Evolutionary conservation across 257 asterid species (phyloP).

Genomic region (Linderniella brevidens): DNA sequence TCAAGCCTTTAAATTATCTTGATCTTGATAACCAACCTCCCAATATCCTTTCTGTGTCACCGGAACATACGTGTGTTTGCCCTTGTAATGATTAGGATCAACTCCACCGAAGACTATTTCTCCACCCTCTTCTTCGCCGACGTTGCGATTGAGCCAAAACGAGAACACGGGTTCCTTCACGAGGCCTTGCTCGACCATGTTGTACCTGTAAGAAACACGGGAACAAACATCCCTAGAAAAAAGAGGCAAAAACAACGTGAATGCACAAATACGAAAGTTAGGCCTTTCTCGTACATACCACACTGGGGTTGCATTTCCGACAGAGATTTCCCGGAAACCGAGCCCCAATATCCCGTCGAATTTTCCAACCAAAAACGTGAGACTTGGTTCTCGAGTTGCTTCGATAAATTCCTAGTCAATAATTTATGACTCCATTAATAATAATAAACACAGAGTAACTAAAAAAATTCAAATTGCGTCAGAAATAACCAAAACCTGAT

Average conservation of each 20-base stretch:
- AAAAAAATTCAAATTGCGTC: neutral
- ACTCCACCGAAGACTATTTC: conserved; percentile 9
- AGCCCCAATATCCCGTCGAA: conserved; percentile 8
- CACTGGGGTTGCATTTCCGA: conserved; percentile 3
- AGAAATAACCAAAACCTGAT: neutral
- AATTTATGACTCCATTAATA: too few relatives aligned
- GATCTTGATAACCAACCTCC: conserved; percentile 5
- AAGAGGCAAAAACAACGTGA: neutral
- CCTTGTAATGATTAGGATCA: conserved; percentile 8
- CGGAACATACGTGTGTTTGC: conserved; percentile 5
- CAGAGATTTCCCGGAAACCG: conserved; percentile 7
- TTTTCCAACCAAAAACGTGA: neutral
- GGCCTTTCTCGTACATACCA: neutral
- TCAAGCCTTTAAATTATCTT: neutral
- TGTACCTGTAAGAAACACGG: conserved; percentile 2
- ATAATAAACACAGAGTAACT: too few relatives aligned
- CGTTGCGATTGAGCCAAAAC: conserved; percentile 6
- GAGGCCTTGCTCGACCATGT: conserved; percentile 8
- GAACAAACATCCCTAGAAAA: neutral
- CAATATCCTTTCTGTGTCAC: conserved; percentile 5
- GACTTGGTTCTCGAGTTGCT: neutral
- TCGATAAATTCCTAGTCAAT: conserved; percentile 4
- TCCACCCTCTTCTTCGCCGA: conserved; percentile 3
- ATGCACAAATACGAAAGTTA: neutral
- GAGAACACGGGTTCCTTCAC: conserved; percentile 7